Evolutionary conservation across 805 yeast species (phyloP).

Genomic region (Limtongozyma cylindracea): DNA sequence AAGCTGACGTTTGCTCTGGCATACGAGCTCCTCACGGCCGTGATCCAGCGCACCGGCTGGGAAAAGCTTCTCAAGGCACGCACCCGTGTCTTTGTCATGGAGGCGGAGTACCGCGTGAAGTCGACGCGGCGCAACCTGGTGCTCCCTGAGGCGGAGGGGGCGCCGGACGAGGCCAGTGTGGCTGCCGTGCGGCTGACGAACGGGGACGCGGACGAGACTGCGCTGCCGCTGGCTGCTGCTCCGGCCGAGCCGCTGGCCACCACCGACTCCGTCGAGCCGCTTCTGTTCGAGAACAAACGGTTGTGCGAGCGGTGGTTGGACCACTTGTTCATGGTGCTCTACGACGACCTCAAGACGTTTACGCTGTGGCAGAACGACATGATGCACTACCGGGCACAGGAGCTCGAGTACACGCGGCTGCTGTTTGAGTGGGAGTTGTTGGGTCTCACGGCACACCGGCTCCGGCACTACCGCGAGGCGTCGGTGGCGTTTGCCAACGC

Average conservation of each 20-base stretch:
- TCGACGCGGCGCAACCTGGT: conserved; percentile 1
- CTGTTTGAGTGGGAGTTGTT: conserved; percentile 84
- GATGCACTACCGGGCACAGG: conserved; percentile 74
- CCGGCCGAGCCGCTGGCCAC: conserved; percentile 1
- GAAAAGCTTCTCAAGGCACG: conserved; percentile 16
- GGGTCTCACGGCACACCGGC: conserved; percentile 65
- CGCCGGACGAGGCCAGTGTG: conserved; percentile 10
- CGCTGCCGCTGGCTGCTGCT: conserved; percentile 1
- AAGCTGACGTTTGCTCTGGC: conserved; percentile 20
- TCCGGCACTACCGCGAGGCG: conserved; percentile 76
- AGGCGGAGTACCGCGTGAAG: conserved; percentile 18
- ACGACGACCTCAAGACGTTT: conserved; percentile 56
- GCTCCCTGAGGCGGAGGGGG: not conserved
- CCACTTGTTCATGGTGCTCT: conserved; percentile 38
- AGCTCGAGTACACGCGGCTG: conserved; percentile 48
- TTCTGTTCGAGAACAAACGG: conserved; percentile 34
- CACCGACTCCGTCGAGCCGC: not conserved
- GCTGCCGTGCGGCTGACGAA: conserved; percentile 12
- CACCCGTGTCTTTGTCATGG: conserved; percentile 21
- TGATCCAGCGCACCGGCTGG: conserved; percentile 19
- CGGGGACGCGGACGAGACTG: conserved; percentile 1
- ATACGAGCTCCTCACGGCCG: conserved; percentile 17
- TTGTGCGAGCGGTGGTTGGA: conserved; percentile 57
- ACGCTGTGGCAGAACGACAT: conserved; percentile 88
- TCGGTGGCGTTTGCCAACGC: conserved; percentile 62